These are phyloP conservation scores for Salix exigua DNA, from an alignment of 345 rosid genomes.

Conservation along the genomic window DNA sequence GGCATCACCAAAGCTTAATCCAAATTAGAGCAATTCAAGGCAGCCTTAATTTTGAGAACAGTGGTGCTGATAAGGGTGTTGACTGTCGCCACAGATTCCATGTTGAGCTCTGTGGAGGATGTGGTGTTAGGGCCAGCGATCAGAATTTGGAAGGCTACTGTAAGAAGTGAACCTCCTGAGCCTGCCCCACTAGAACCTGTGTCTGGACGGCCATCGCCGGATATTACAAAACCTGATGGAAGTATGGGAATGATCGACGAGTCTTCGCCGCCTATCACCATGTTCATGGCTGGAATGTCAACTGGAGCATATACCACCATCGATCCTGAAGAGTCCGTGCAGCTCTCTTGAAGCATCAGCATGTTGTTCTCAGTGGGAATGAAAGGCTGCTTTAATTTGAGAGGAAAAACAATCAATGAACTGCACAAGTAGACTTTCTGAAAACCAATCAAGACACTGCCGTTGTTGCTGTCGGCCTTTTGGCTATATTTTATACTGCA, in stretches of 20 bases:
- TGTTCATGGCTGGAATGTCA: constrained; percentile 28
- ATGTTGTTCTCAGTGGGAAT: constrained; percentile 23
- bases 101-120: constrained; percentile 16
- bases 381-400: constrained; percentile 25
- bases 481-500: background rate
- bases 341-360: constrained; percentile 60
- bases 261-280: constrained; percentile 35
- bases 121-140: constrained; percentile 27
- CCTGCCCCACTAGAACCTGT: constrained; percentile 2
- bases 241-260: constrained; percentile 42
- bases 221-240: constrained; percentile 70
- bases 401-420: background rate
- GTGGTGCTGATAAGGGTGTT: constrained; percentile 51
- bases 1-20: constrained; percentile 1
- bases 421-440: background rate
- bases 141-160: constrained; percentile 60
- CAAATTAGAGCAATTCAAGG: constrained; percentile 26
- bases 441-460: background rate
- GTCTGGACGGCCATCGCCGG: constrained; percentile 37
- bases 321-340: constrained; percentile 44
- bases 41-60: constrained; percentile 43
- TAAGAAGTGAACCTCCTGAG: constrained; percentile 46
- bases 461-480: background rate
- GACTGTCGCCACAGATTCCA: constrained; percentile 46
- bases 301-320: constrained; percentile 61